Evolutionary conservation across 2,329 filamentous ascomycete genomes (phyloP), one percentile per base, ranked within the genome.

Genomic region (Hawksworthiomyces lignivorus): DNA sequence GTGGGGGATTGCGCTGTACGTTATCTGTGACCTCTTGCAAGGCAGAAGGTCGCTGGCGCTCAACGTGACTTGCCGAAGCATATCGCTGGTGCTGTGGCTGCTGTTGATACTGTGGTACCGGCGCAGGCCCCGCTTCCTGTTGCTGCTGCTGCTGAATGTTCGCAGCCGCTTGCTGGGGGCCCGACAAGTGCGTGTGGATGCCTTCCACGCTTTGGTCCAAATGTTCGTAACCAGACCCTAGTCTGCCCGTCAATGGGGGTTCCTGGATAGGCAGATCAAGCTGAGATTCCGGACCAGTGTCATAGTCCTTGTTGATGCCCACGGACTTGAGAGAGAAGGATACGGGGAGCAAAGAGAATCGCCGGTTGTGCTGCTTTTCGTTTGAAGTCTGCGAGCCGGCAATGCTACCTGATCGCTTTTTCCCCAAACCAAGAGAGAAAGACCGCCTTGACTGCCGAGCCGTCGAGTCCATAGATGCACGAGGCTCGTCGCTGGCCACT

Each of bases 401-500:
- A 39, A 82, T 75, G 55, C 80, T 80, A 47, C 82, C 82, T 53
- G 80, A 85, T 48, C 72, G 70, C 67, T 85, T 87, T 67, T 80
- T 84, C 30, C 75, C 77, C 15, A 84, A 69, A 2, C 77, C 79
- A 35, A 84, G 65, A 2, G 82, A 82, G 56, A 85, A 82, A 0
- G 84, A 87, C 34, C 82, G 77, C 19, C 84, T 75, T 24, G 77
- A 78, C 15, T 64, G 65, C 48, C 69, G 69, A 1, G 45, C 41
- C 1, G 39, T 39, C 4, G 82, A 88, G 50, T 89, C 85, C 55
- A 85, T 77, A 1, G 84, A 89, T 30, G 70, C 68, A 36, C 76
- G 26, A 69, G 77, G 68, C 61, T 48, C 44, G n/a, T 52, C 48
- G 2, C 11, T 32, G 2, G 33, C 11, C 14, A 7, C 10, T 4